Percentiles rank a stretch among this genome's conserved stretches.
These are phyloP conservation scores for Claviceps sorghi DNA, from an alignment of 2,329 filamentous ascomycete species.

Conservation along the genomic window DNA sequence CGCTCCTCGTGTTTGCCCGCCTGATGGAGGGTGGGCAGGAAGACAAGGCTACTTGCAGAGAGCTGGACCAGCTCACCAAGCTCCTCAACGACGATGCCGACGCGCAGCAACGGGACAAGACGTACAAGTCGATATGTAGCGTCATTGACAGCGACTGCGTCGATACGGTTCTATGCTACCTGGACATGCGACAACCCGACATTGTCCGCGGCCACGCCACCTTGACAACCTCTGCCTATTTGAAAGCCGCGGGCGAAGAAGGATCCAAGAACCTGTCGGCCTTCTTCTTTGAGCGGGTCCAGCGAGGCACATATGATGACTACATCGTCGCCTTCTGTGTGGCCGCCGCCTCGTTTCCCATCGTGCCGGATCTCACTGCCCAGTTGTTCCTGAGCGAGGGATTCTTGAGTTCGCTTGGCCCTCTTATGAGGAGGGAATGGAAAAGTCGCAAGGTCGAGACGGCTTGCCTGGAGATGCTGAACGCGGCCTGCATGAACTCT, in stretches of 20 bases:
- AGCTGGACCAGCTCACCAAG: conserved; percentile 44
- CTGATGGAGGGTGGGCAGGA: conserved; percentile 85
- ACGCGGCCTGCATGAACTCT: conserved; percentile 76
- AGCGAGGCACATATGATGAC: conserved; percentile 69
- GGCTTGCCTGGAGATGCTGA: conserved; percentile 76
- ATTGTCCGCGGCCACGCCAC: conserved; percentile 68
- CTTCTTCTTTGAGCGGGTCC: conserved; percentile 60
- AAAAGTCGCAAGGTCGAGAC: conserved; percentile 79
- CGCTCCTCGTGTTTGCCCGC: conserved; percentile 67
- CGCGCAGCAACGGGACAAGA: conserved; percentile 27
- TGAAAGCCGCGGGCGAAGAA: conserved; percentile 59
- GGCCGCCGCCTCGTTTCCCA: conserved; percentile 75
- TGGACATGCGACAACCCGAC: conserved; percentile 68
- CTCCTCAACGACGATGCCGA: conserved; percentile 42
- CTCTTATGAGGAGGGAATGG: conserved; percentile 63
- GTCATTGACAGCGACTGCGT: conserved; percentile 62
- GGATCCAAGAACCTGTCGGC: conserved; percentile 55
- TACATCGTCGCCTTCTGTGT: conserved; percentile 86
- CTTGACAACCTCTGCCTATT: conserved; percentile 66
- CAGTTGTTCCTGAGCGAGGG: conserved; percentile 77
- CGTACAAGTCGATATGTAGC: conserved; percentile 34
- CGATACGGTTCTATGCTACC: conserved; percentile 71
- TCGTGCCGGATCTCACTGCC: conserved; percentile 61
- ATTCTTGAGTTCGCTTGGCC: conserved; percentile 64
- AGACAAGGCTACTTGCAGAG: conserved; percentile 51